Base-by-base conservation (phyloP, 129 eudicot species). In the Ambrosia trifida region DNA sequence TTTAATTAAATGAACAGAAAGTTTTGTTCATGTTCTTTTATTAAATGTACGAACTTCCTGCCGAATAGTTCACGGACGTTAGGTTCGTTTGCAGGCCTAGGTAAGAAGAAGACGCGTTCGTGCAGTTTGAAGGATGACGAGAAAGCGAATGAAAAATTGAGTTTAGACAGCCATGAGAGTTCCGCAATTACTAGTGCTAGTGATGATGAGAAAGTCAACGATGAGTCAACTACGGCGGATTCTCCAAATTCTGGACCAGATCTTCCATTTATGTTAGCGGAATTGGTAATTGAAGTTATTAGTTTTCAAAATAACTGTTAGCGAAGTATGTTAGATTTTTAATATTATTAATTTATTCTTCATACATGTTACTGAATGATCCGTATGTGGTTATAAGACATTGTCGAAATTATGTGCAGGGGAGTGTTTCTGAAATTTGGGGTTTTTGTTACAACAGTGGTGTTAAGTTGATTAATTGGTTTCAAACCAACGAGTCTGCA, bases 341-440 rank as follows among this genome's bases (percentile, higher is more conserved):
- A 0, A 9, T 89, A 5, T 69, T 76, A 82, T 71, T 79, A 17
- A 4, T 81, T 6, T 76, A 82, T 61, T 61, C 72, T 33, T 53
- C 77, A 0, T 84, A 75, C 78, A 63, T 87, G 91, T 77, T 92
- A 72, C 62, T 74, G 47, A 19, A 70, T n/a, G 86, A 94, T 71
- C 98, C 98, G 0, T 81, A 80, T 35, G 67, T 11, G 7, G 32
- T 82, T 35, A 19, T 72, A 57, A 75, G 66, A 73, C 61, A 74
- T 5, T 53, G 62, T 20, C 73, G 56, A 76, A 62, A 28, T 35
- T 80, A 49, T 54, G 16, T 87, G 47, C 14, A 49, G 30, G 62
- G 47, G 24, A 72, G 24, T 16, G 3, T 76, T 14, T 16, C 67
- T 14, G 58, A 72, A 13, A 41, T 79, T 5, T 71, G 84, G 77